phyloP scores from a whole-genome alignment of 1,284 basidiomycete genomes.

The Athelia psychrophila region DNA sequence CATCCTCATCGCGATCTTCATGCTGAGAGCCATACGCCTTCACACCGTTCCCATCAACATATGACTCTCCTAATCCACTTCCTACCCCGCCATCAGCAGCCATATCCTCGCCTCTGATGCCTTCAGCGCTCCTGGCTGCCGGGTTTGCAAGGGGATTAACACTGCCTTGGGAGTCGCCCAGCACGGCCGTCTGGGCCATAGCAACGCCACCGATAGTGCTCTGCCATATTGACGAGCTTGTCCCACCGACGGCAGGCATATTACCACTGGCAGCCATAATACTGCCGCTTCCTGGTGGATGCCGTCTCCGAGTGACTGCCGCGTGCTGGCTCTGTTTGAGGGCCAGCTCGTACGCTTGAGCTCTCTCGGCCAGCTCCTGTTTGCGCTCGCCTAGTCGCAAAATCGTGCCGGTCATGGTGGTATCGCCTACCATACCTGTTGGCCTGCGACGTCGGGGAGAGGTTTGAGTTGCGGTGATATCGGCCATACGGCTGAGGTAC shows the following conservation, averaged over 20 bases:
- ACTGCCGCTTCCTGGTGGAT: conserved; percentile 30
- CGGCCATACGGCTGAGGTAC: conserved; percentile 81
- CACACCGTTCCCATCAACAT: conserved; percentile 59
- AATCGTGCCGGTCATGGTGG: conserved; percentile 25
- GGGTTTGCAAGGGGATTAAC: conserved; percentile 17
- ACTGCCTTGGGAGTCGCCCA: conserved; percentile 72
- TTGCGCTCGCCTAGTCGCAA: conserved; percentile 23
- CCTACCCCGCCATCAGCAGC: conserved; percentile 52
- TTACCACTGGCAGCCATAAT: conserved; percentile 27
- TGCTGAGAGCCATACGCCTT: conserved; percentile 35
- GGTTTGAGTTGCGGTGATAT: conserved; percentile 48
- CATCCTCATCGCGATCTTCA: conserved; percentile 55
- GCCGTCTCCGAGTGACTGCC: conserved; percentile 43
- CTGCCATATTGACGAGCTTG: conserved; percentile 41
- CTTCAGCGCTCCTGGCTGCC: conserved; percentile 11
- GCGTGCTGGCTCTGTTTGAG: conserved; percentile 65
- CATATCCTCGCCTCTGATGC: conserved; percentile 43
- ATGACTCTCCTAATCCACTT: conserved; percentile 65
- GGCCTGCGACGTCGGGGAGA: conserved; percentile 34
- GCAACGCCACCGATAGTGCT: conserved; percentile 35
- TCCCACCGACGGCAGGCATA: conserved; percentile 23
- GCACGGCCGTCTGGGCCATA: conserved; percentile 63
- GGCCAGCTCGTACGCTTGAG: conserved; percentile 72
- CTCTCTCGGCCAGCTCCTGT: conserved; percentile 47
- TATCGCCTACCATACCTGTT: conserved; percentile 19